Conservation (phyloP, 768 basidiomycete species). For the Roridomyces roridus region DNA sequence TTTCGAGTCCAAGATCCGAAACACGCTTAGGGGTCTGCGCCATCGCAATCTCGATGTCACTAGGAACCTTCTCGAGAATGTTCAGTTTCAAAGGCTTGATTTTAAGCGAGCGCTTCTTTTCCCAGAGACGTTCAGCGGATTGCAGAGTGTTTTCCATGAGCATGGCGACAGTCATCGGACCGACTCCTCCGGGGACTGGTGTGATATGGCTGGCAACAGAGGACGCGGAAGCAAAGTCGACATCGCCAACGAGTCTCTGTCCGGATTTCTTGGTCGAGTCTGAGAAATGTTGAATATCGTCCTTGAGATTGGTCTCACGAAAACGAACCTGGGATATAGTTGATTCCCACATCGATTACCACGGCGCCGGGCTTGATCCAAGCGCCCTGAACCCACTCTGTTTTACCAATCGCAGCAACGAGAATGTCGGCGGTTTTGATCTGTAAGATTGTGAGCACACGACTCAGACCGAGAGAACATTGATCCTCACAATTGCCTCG, state of each 20-base stretch:
- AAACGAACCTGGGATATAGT: conserved; percentile 84
- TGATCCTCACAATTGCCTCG: conserved; percentile 67
- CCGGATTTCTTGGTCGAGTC: conserved; percentile 94
- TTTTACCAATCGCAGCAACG: conserved; percentile 94
- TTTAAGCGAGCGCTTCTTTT: conserved; percentile 66
- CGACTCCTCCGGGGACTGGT: conserved; percentile 98
- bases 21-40: conserved; percentile 94
- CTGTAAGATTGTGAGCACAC: conserved; percentile 42
- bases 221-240: conserved; percentile 82
- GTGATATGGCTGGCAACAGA: conserved; percentile 89
- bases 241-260: conserved; percentile 95
- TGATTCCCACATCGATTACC: conserved; percentile 98
- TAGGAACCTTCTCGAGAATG: conserved; percentile 87
- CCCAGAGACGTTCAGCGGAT: conserved; percentile 84
- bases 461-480: background rate
- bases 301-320: background rate
- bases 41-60: conserved; percentile 95
- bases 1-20: conserved; percentile 82
- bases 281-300: conserved; percentile 29
- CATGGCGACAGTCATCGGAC: conserved; percentile 99
- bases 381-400: conserved; percentile 88
- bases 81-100: conserved; percentile 82
- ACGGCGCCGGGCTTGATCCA: conserved; percentile 97
- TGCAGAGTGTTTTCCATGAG: conserved; percentile 94
- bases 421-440: conserved; percentile 89